phyloP scores from a whole-genome alignment of 345 rosid species.

The Viola odorata region DNA sequence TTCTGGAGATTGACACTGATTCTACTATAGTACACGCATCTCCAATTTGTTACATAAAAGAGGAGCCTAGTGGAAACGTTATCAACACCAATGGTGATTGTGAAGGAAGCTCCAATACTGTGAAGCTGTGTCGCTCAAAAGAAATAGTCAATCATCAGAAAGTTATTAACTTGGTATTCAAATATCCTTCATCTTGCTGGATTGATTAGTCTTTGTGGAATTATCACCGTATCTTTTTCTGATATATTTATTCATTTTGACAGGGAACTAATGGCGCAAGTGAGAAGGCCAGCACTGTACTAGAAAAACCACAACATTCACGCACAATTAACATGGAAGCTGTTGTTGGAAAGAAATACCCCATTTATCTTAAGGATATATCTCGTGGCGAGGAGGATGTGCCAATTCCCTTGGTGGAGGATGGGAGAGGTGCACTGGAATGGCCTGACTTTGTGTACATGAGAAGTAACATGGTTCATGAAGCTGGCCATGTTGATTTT shows the following conservation, averaged over 20 bases:
- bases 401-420: conserved; percentile 13
- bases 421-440: neutral
- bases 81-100: neutral
- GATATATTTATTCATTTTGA: neutral
- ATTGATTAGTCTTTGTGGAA: neutral
- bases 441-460: conserved; percentile 17
- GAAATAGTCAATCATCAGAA: no score
- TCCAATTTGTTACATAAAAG: neutral
- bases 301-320: neutral
- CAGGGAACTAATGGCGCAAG: neutral
- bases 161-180: neutral
- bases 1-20: neutral
- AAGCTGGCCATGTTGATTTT: conserved; percentile 16
- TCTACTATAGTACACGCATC: neutral
- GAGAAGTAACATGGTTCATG: conserved; percentile 15
- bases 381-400: conserved; percentile 25
- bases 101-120: no score
- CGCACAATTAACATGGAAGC: neutral
- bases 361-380: conserved; percentile 22
- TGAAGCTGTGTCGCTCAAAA: no score
- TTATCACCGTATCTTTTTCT: neutral
- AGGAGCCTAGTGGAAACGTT: neutral
- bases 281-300: neutral
- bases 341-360: conserved; percentile 11
- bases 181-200: neutral